phyloP scores from a whole-genome alignment of 257 asterid genomes.

The Nicotiana benthamiana region DNA sequence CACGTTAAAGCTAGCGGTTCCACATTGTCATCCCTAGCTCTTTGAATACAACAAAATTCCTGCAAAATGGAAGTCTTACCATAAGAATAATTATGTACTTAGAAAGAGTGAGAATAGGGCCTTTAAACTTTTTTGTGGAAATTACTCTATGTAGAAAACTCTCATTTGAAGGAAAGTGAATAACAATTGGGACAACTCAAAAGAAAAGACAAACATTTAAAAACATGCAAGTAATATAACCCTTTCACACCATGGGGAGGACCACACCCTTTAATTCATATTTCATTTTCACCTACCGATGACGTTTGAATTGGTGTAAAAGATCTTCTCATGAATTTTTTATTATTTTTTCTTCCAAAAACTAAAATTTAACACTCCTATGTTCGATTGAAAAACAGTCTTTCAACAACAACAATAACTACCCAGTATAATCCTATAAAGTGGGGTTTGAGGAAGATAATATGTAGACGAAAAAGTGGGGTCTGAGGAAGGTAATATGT shows the following conservation, averaged over 20 bases:
- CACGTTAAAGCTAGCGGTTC: accelerated
- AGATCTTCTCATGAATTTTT: not conserved
- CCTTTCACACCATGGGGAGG: not conserved
- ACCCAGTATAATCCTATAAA: too few relatives aligned
- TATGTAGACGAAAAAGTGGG: too few relatives aligned
- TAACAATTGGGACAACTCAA: not conserved
- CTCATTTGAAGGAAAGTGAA: not conserved
- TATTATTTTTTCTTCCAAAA: not conserved
- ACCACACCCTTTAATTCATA: not conserved
- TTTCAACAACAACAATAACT: too few relatives aligned
- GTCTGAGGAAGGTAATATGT: too few relatives aligned
- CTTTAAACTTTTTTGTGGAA: not conserved
- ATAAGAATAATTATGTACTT: not conserved
- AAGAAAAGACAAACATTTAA: not conserved
- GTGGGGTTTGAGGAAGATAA: too few relatives aligned
- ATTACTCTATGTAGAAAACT: not conserved
- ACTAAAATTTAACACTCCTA: not conserved
- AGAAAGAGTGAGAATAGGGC: not conserved
- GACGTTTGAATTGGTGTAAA: not conserved
- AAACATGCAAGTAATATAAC: not conserved
- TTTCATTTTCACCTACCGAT: not conserved
- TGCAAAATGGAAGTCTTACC: not conserved
- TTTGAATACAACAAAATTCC: not conserved
- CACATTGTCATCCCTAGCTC: not conserved
- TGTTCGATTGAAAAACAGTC: not conserved